Evolutionary conservation across 176 grass and related monocot species (phyloP).

Genomic region (Triticum monococcum): DNA sequence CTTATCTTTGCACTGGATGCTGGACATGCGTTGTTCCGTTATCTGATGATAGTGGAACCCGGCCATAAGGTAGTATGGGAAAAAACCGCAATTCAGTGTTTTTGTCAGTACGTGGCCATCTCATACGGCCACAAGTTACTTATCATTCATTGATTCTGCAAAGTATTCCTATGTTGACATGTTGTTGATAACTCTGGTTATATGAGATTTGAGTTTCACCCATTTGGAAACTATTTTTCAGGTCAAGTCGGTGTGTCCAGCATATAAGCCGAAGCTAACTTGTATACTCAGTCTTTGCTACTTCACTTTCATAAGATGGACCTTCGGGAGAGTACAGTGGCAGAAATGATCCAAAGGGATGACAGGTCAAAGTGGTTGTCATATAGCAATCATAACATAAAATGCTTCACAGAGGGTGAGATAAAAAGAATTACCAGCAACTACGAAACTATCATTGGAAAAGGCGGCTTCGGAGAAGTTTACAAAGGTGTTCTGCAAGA

Average conservation of each 20-base stretch:
- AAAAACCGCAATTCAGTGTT: not conserved
- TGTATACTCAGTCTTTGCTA: not conserved
- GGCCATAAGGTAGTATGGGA: no score
- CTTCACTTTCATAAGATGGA: not conserved
- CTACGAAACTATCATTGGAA: not conserved
- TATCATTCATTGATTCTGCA: not conserved
- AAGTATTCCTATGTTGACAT: not conserved
- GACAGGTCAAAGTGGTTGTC: not conserved
- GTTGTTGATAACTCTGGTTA: not conserved
- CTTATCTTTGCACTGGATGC: no score
- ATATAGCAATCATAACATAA: not conserved
- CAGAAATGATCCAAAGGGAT: not conserved
- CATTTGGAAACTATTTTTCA: not conserved
- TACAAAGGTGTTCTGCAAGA: not conserved
- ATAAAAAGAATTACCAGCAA: slow-evolving; percentile 6
- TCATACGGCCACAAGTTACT: no score
- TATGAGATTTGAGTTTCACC: not conserved
- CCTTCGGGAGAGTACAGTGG: not conserved
- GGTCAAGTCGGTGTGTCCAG: not conserved
- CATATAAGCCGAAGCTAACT: not conserved
- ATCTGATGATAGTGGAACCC: no score
- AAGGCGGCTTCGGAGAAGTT: slow-evolving; percentile 9
- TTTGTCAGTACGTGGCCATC: not conserved
- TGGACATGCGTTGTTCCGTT: no score
- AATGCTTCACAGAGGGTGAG: not conserved